These are phyloP conservation scores for Schwanniomyces polymorphus DNA, from an alignment of 805 yeast genomes.

Conservation along the genomic window DNA sequence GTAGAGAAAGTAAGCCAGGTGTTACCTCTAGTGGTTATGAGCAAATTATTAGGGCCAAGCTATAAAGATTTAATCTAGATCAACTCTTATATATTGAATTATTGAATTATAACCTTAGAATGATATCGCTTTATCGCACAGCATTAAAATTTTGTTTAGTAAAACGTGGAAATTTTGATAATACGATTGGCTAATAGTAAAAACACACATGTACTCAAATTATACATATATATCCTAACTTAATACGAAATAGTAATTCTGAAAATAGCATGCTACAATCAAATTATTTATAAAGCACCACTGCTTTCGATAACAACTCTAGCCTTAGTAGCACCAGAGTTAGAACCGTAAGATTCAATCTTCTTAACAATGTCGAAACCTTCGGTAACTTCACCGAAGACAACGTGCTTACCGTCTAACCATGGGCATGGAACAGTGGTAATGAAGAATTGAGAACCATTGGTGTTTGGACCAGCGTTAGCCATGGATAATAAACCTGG, in stretches of 20 bases:
- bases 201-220: background rate
- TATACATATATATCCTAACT: background rate
- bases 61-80: constrained; percentile 12
- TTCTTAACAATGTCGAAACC: constrained; percentile 62
- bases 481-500: constrained; percentile 91
- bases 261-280: background rate
- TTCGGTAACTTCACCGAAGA: constrained; percentile 71
- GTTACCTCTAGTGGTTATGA: constrained; percentile 38
- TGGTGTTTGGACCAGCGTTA: constrained; percentile 89
- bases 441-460: constrained; percentile 88
- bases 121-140: no score
- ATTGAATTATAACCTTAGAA: no score
- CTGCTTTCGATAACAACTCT: constrained; percentile 62
- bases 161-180: no score
- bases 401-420: constrained; percentile 80
- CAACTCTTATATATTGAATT: no score
- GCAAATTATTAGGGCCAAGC: constrained; percentile 36
- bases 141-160: no score
- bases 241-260: background rate
- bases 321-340: constrained; percentile 65
- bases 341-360: constrained; percentile 65
- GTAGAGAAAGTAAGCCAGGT: constrained; percentile 30
- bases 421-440: constrained; percentile 78
- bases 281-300: constrained; percentile 47
- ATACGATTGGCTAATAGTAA: background rate